Conservation (phyloP, 2,329 filamentous ascomycete genomes). For the Stachybotrys echinatus region DNA sequence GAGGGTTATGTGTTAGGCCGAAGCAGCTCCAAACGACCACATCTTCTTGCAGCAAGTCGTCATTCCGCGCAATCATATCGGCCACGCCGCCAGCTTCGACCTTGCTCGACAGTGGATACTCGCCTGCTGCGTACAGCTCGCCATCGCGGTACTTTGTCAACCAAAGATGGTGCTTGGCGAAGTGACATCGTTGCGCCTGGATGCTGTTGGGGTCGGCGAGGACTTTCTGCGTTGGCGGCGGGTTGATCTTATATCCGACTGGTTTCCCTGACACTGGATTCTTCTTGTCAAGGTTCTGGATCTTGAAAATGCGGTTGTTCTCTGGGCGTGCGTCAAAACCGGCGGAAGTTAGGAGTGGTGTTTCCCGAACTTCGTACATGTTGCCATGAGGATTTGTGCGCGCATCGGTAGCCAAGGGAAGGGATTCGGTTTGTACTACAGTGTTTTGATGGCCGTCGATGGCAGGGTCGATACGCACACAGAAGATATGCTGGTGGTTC, state of each 20-base stretch:
- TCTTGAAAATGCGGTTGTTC: conserved; percentile 41
- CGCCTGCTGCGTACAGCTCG: conserved; percentile 45
- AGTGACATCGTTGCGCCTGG: conserved; percentile 35
- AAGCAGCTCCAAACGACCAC: conserved; percentile 41
- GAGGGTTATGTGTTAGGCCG: conserved; percentile 42
- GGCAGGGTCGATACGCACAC: conserved; percentile 59
- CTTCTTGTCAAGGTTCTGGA: conserved; percentile 39
- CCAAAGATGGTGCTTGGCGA: conserved; percentile 42
- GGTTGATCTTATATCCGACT: conserved; percentile 44
- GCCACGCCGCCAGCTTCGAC: conserved; percentile 36
- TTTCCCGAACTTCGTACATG: conserved; percentile 47
- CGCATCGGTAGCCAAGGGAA: conserved; percentile 34
- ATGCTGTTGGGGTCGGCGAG: conserved; percentile 39
- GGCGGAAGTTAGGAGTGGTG: conserved; percentile 38
- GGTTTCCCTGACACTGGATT: conserved; percentile 44
- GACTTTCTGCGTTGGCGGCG: conserved; percentile 39
- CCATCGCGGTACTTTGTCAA: conserved; percentile 43
- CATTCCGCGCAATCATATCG: conserved; percentile 40
- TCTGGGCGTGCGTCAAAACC: conserved; percentile 46
- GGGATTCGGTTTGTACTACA: conserved; percentile 47
- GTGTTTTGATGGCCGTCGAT: conserved; percentile 49
- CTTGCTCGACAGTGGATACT: conserved; percentile 45
- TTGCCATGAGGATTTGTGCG: conserved; percentile 60
- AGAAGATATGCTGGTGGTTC: conserved; percentile 68
- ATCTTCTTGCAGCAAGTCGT: conserved; percentile 34